phyloP scores from a whole-genome alignment of 306 rosid genomes.

The Urtica urens region DNA sequence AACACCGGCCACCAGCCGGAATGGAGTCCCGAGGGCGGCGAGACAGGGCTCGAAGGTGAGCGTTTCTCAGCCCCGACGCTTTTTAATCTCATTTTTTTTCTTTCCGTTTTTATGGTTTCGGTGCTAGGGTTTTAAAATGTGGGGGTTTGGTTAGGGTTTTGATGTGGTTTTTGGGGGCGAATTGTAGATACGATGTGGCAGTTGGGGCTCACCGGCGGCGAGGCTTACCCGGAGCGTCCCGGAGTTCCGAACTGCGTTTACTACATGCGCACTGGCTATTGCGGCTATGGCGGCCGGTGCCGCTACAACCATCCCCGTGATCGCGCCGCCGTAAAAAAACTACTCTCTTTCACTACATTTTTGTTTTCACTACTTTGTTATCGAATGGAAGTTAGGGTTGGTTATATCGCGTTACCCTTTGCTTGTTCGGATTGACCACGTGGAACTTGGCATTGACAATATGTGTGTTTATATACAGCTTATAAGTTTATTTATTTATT shows the following conservation, averaged over 20 bases:
- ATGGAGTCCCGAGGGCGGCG: constrained; percentile 47
- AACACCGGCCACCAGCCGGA: constrained; percentile 41
- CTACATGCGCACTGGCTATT: constrained; percentile 77
- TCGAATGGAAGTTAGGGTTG: neutral
- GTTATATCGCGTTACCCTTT: neutral
- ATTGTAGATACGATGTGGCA: constrained; percentile 74
- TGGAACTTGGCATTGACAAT: neutral
- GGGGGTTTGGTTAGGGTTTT: constrained; percentile 28
- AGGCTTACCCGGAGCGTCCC: constrained; percentile 72
- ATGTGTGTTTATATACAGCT: too few relatives aligned
- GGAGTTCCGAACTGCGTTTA: constrained; percentile 69
- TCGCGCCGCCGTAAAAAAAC: constrained; percentile 70
- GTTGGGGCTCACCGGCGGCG: constrained; percentile 38
- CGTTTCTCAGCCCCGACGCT: too few relatives aligned
- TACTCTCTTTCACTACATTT: constrained; percentile 4
- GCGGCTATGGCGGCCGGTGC: constrained; percentile 79
- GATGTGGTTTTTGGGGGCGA: constrained; percentile 3
- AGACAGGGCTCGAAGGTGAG: constrained; percentile 54
- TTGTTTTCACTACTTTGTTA: constrained; percentile 10
- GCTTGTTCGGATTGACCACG: neutral
- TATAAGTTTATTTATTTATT: neutral
- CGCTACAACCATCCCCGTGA: constrained; percentile 85
- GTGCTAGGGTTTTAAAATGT: constrained; percentile 42
- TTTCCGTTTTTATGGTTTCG: neutral
- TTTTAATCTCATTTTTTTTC: neutral